Base-by-base conservation (phyloP, 192 early-diverging fungal genomes). In the Jimgerdemannia flammicorona region DNA sequence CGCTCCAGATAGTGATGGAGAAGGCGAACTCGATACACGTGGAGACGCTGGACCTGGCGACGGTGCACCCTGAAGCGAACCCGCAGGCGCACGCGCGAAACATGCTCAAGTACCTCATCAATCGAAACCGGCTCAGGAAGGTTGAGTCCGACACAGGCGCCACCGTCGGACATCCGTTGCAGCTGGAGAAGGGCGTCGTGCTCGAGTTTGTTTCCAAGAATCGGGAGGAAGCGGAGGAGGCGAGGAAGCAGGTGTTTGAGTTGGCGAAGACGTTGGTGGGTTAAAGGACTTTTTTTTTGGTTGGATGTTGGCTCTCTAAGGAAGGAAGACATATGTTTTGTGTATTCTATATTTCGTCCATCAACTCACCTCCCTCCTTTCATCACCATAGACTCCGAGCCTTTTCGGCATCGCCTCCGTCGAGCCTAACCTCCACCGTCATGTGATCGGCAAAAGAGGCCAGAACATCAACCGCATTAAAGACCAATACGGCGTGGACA, bases 161-260 rank as follows among this genome's bases (percentile, higher is more conserved):
- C 3, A 77, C 84, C 72, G 87, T 95, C 78, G 49, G 83, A 79
- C 43, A 82, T 87, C 17, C 89, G 3, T 79, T 79, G 1, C 87
- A 82, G 9, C 70, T 84, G 3, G 81, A 86, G 41, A 81, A 86
- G 3, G 78, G 77, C 11, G 84, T 89, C 20, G 77, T 92, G 20
- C 80, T 94, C 49, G 96, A 97, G 84, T 84, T 97, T 66, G 91
- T 94, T 17, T 92, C 88, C 68, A 94, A 93, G 78, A 79, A 86
- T 3, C 82, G 84, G 8, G 70, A 70, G 18, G 86, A 93, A 41
- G 89, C 87, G 3, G 89, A 92, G 39, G 83, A 90, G 14, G 94
- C 94, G 3, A 81, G 84, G 39, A 76, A 85, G 11, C 90, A 89
- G 40, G 83, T 91, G 40, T 75, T 71, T 3, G 80, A 77, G 39